Evolutionary conservation across 768 basidiomycete genomes (phyloP), one percentile per base, ranked within the genome.

Genomic region (Phanerochaete sordida): DNA sequence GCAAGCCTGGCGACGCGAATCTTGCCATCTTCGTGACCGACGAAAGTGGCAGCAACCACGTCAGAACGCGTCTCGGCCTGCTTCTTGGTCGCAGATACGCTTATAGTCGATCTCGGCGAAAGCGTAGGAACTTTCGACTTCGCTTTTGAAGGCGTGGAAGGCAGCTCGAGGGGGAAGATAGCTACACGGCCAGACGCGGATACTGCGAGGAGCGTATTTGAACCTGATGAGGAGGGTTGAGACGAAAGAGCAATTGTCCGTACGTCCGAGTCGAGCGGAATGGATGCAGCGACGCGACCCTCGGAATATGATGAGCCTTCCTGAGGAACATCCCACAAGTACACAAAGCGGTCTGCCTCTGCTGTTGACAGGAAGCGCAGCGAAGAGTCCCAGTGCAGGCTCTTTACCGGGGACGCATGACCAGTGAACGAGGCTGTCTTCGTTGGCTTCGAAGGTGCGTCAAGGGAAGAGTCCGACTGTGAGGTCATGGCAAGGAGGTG

Each of bases 181-280:
- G 80, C 80, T 13, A 88, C 70, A 66, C 79, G 82, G 27, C 86
- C 87, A 24, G 86, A 83, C 3, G 81, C 75, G 48, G 85, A 84
- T 39, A 88, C 73, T 16, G 83, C 75, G 44, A 86, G 77, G 31
- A 87, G 75, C 35, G 73, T 75, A 62, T 76, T 75, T 51, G 73
- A 72, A 56, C 66, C 62, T 12, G 72, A 63, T n/a, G 64, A 56
- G 8, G 56, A 46, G 7, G 53, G 23, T 11, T 43, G 43, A 23
- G 7, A 49, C 31, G 44, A 70, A 21, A 71, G 65, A 35, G 67
- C 35, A 60, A 84, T 75, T 21, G 71, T 69, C 23, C 81, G 77
- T n/a, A 82, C 83, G 59, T 84, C 83, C 2, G 86, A 83, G 69
- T 90, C 88, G 16, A 89, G 74, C 15, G 86, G 80, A 4, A 85